Evolutionary conservation across 2,329 filamentous ascomycete species (phyloP), one percentile per base, ranked within the genome.

Genomic region (Ceratocystiopsis minuta): DNA sequence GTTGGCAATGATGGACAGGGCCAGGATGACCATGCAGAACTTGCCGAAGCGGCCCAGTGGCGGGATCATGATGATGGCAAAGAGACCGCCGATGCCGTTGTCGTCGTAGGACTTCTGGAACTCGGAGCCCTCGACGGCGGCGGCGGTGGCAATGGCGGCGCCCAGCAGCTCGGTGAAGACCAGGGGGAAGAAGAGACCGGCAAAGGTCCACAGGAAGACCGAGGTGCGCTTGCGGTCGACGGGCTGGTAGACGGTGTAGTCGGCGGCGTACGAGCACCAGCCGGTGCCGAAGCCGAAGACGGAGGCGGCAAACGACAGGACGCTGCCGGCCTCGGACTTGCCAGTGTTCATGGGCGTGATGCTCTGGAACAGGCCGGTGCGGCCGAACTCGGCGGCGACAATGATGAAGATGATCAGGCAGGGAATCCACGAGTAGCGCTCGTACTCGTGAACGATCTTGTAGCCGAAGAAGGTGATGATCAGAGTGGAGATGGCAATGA

Each of bases 91-190:
- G n/a, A 64, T 60, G 16, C 60, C 62, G 33, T 63, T 60, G 34
- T 46, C 43, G 2, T 34, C 28, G 45, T 55, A 47, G 55, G 62
- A 18, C 53, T 53, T 10, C 18, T 79, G 49, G 54, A 78, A 83
- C 41, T 46, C 67, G 36, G 54, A 14, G 13, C 15, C 57, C 50
- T 78, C 69, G 51, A 68, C 55, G 10, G 60, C 55, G 36, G 74
- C 75, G 2, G 78, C 78, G 13, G 76, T 78, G 55, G 72, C 75
- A 51, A 86, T 57, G 13, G 80, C 80, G 3, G 80, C 72, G 18
- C 78, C 81, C 3, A 86, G 69, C 54, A 83, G 72, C 58, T 85
- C 69, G 2, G 75, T 79, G 60, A 88, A 86, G 46, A 80, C 63
- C 2, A 88, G 69, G 2, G 80, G 76, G 48, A 82, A 60, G 48